These are phyloP conservation scores for Monosporascus ibericus DNA, from an alignment of 2,329 filamentous ascomycete genomes.

Conservation along the genomic window DNA sequence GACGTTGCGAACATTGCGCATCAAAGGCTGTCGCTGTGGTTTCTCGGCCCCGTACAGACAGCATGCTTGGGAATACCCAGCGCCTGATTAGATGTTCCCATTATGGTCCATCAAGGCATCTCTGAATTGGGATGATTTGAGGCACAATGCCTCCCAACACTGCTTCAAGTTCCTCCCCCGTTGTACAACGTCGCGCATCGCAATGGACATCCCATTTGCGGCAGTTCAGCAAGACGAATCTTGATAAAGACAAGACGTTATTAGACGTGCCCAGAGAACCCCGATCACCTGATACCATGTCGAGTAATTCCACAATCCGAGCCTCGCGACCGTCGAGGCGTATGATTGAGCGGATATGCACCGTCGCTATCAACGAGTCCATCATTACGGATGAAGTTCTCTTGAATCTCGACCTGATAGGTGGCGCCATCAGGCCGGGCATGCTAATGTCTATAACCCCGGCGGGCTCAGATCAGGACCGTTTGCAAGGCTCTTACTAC, in stretches of 20 bases:
- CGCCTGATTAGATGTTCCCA: too few relatives aligned
- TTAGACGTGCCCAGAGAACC: slow-evolving; percentile 12
- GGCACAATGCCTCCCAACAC: slow-evolving; percentile 25
- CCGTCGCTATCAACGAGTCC: slow-evolving; percentile 61
- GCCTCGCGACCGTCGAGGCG: slow-evolving; percentile 23
- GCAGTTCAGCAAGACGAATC: slow-evolving; percentile 42
- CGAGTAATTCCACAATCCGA: slow-evolving; percentile 43
- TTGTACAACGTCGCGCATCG: slow-evolving; percentile 37
- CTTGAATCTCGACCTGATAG: slow-evolving; percentile 67
- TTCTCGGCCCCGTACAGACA: too few relatives aligned
- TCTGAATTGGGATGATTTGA: slow-evolving; percentile 17
- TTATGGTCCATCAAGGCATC: slow-evolving; percentile 5
- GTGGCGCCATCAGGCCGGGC: slow-evolving; percentile 56
- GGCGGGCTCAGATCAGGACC: slow-evolving; percentile 45
- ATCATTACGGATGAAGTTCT: slow-evolving; percentile 74
- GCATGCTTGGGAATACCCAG: too few relatives aligned
- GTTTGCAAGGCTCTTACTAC: slow-evolving; percentile 22
- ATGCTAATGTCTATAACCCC: slow-evolving; percentile 68
- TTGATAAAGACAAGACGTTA: slow-evolving; percentile 36
- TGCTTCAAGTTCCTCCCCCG: slow-evolving; percentile 22
- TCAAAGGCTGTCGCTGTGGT: too few relatives aligned
- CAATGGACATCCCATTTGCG: slow-evolving; percentile 49
- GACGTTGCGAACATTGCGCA: neutral
- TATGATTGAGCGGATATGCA: slow-evolving; percentile 40
- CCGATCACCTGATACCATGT: slow-evolving; percentile 42